Percentiles rank a stretch among this genome's conserved stretches.
Conservation (phyloP, 805 yeast genomes). For the Wickerhamia fluorescens region DNA sequence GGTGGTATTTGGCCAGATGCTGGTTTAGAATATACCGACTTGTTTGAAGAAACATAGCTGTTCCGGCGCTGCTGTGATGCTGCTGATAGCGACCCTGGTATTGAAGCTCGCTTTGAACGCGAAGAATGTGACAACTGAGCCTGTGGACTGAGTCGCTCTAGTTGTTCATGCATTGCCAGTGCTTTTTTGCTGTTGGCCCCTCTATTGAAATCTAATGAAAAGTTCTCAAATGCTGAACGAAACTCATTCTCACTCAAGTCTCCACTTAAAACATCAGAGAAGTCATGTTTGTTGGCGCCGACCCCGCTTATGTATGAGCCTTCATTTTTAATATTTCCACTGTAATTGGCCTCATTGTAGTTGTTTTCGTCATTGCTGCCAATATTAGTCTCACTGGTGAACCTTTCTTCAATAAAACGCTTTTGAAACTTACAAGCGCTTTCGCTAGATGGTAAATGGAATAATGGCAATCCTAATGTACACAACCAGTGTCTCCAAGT, state of each 20-base stretch:
- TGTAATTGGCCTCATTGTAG: not conserved
- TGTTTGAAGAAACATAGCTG: too few species aligned
- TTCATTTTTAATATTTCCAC: too few species aligned
- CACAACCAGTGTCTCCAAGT: constrained; percentile 35
- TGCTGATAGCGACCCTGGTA: too few species aligned
- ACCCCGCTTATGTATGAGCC: too few species aligned
- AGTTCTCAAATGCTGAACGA: constrained; percentile 22
- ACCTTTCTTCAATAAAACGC: constrained; percentile 6
- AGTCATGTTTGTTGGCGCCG: constrained; percentile 21
- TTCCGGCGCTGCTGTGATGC: too few species aligned
- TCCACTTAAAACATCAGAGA: constrained; percentile 29
- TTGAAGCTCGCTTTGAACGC: constrained; percentile 2
- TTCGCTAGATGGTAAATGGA: constrained; percentile 34
- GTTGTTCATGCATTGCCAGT: not conserved
- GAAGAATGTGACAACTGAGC: not conserved
- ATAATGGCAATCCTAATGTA: constrained; percentile 37
- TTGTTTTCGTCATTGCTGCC: constrained; percentile 4
- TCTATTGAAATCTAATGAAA: constrained; percentile 17
- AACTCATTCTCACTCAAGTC: constrained; percentile 22
- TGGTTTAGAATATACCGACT: too few species aligned
- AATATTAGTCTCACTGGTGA: constrained; percentile 7
- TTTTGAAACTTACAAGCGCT: constrained; percentile 17
- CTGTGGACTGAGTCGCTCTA: too few species aligned
- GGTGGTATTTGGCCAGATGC: too few species aligned
- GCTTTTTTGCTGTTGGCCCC: constrained; percentile 1